A percentile compares a stretch with the other conserved stretches of the same genome.
Evolutionary conservation across 139 green algal species (phyloP).

Genomic region (Zygnema circumcarinatum): DNA sequence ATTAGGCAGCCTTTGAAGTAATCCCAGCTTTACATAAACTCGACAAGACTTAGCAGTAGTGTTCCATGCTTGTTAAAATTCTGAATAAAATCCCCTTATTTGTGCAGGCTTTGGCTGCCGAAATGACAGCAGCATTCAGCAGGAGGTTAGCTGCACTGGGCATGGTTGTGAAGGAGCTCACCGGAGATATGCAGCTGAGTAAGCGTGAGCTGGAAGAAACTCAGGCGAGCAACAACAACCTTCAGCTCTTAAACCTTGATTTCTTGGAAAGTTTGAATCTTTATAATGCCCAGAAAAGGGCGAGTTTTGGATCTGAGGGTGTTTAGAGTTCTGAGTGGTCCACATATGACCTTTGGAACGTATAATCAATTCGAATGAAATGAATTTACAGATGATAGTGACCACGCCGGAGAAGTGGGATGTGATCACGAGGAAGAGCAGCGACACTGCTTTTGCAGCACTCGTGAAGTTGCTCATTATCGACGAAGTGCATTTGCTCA

Average conservation of each 20-base stretch:
- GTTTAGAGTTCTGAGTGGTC: too few species aligned
- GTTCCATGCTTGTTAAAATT: too few species aligned
- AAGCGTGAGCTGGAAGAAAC: constrained; percentile 94
- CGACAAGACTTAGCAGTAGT: too few species aligned
- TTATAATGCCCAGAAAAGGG: too few species aligned
- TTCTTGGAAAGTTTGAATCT: constrained; percentile 2
- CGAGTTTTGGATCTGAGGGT: too few species aligned
- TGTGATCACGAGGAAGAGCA: constrained; percentile 95
- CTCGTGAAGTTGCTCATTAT: constrained; percentile 92
- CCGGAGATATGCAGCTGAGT: constrained; percentile 94
- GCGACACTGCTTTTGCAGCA: constrained; percentile 71
- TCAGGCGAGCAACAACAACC: constrained; percentile 75
- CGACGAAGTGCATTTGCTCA: constrained; percentile 93
- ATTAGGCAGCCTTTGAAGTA: not conserved
- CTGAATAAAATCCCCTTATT: not conserved
- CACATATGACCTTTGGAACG: too few species aligned
- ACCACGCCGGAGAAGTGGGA: constrained; percentile 99
- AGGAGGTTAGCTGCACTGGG: constrained; percentile 83
- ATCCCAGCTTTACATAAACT: constrained; percentile 4
- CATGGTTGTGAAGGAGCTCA: constrained; percentile 85
- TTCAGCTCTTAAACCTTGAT: not conserved
- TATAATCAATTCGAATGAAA: too few species aligned
- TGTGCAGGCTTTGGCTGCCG: constrained; percentile 80
- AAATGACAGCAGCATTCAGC: constrained; percentile 84
- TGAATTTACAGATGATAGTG: constrained; percentile 96